phyloP scores from a whole-genome alignment of 148 eudicot species.

The Arbutus unedo region DNA sequence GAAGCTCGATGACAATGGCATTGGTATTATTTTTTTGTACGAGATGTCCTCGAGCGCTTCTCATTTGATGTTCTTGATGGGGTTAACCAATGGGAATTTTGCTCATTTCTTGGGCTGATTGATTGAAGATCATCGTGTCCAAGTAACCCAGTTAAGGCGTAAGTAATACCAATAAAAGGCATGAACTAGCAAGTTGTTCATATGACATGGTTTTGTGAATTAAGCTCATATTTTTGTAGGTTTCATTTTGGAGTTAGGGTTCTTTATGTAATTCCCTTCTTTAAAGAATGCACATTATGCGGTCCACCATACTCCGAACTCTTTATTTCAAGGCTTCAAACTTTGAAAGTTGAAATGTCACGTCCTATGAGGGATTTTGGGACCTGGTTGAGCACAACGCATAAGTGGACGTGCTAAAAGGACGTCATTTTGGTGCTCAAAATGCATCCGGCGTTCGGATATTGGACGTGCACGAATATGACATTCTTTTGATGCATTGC shows the following conservation, averaged over 20 bases:
- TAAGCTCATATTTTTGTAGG: neutral
- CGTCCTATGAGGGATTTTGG: too few species aligned
- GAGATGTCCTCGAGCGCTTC: neutral
- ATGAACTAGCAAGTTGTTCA: neutral
- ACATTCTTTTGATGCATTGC: too few species aligned
- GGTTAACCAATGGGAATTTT: neutral
- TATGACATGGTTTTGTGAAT: neutral
- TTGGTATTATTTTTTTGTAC: neutral
- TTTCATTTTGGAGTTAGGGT: conserved; percentile 1
- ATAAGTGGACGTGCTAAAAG: too few species aligned
- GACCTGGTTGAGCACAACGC: too few species aligned
- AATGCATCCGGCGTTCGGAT: too few species aligned
- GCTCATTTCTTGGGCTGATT: neutral
- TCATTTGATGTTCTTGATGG: neutral
- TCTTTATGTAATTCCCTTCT: neutral
- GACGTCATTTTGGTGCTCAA: too few species aligned
- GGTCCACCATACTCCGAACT: too few species aligned
- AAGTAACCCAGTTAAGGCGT: neutral
- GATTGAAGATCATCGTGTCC: neutral
- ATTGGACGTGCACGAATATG: too few species aligned
- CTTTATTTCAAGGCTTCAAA: too few species aligned
- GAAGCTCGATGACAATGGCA: neutral
- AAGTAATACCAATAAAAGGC: neutral
- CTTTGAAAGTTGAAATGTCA: too few species aligned
- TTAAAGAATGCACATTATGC: too few species aligned